Evolutionary conservation across 129 eudicot species (phyloP), one percentile per base, ranked within the genome.

Genomic region (Mikania micrantha): DNA sequence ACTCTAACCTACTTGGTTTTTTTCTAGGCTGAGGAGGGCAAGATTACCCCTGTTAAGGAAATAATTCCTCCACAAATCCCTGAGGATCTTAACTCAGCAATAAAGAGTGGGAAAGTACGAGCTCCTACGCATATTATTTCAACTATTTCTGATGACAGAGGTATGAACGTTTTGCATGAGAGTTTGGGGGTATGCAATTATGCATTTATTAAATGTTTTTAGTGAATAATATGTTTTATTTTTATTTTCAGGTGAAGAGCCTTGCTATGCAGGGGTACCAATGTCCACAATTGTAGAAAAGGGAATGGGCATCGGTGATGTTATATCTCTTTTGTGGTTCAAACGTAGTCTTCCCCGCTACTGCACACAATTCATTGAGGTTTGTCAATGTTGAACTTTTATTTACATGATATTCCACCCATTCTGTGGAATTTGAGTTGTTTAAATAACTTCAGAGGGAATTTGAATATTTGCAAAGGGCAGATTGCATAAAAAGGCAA

Each of bases 321-420:
- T 94, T 36, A 90, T 94, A 62, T 94, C 99, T 59, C 81, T 94
- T 29, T 68, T 94, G 90, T 94, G 99, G 99, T 94, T 94, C 74
- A 94, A 94, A 60, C 90, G 99, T 45, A 94, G 93, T 74, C 97
- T 94, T 78, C 99, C 99, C 7, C 99, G 88, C 45, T 94, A 94
- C 69, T 94, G 99, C 76, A 81, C 99, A 70, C 90, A 90, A 11
- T 94, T 94, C 75, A 90, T 94, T 64, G 99, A 94, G 95, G 99
- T 94, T 38, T 15, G 77, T 68, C 48, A 41, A 9, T 19, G 59
- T 35, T 59, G 19, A 60, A 19, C 35, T 62, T 59, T 39, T 11
- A 2, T 38, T 65, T 69, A n/a, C 73, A n/a, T 41, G 36, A 36
- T 3, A 24, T 22, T 58, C 44, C 32, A 38, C 7, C 25, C 5